Evolutionary conservation across 2,329 filamentous ascomycete genomes (phyloP), one percentile per base, ranked within the genome.

Genomic region (Diplodia scrobiculata): DNA sequence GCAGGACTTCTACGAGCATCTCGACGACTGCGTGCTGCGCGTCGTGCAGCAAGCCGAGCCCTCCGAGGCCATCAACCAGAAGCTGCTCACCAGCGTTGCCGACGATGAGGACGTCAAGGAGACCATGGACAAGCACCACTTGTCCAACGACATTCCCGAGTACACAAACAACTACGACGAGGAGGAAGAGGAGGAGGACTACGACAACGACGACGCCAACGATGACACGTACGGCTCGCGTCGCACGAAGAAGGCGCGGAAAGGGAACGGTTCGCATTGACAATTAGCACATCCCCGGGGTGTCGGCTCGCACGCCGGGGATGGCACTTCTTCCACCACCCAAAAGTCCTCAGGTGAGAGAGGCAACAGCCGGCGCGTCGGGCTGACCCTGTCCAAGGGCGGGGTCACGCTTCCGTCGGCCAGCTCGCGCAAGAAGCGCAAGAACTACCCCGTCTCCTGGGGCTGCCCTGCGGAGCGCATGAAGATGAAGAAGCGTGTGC

Each of bases 401-500:
- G 91, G 89, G 69, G 89, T 89, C 47, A 84, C 77, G 34, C 75
- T 79, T 29, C 87, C 86, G 72, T 74, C 48, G 68, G 76, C 65
- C 62, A 79, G 79, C 34, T 88, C 91, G 66, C 91, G 92, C 79
- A 96, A 96, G 84, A 94, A 92, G 83, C 88, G 92, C 70, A 93
- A 92, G 77, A 91, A 96, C 77, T 98, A 97, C 77, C 95, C 95
- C 13, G 87, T 91, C 0, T 93, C 91, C 1, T 99, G 95, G 95
- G 94, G 95, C 63, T 95, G 93, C 73, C 87, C 93, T 69, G 89
- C 91, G 73, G 90, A 91, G 73, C 92, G 95, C 82, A 97, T 98
- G 91, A 96, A 91, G 75, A 96, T 96, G 87, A 97, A 96, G 87
- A 97, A 97, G 86, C 91, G 95, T 32, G 92, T 97, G 65, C 84